Percentiles rank a stretch among this genome's conserved stretches.
phyloP scores from a whole-genome alignment of 1,284 basidiomycete species.

The Pascua guehoae region DNA sequence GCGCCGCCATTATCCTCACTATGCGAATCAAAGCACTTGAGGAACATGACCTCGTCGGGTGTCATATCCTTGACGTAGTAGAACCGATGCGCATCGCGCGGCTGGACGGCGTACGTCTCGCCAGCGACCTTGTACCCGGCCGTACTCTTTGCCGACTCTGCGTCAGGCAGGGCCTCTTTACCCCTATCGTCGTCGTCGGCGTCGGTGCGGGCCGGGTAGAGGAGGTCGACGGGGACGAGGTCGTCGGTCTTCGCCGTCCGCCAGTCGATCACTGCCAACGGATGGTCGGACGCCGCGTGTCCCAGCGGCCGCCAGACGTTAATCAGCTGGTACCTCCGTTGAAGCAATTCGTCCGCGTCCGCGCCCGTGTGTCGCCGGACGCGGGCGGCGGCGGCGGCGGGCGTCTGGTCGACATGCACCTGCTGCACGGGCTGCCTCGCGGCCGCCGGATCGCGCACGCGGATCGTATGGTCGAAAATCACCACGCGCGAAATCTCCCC shows the following conservation, averaged over 20 bases:
- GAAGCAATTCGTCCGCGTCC: constrained; percentile 15
- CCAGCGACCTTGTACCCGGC: constrained; percentile 17
- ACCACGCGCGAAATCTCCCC: constrained; percentile 7
- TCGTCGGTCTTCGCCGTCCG: constrained; percentile 8
- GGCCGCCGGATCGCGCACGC: constrained; percentile 10
- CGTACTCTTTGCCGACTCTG: not conserved
- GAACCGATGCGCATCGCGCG: constrained; percentile 10
- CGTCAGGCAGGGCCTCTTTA: constrained; percentile 10
- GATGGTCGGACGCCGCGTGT: constrained; percentile 11
- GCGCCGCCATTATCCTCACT: constrained; percentile 8
- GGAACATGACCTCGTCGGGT: constrained; percentile 20
- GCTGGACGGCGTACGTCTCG: constrained; percentile 19
- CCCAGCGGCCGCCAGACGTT: constrained; percentile 22
- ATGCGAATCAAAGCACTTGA: constrained; percentile 20
- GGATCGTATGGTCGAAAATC: constrained; percentile 22
- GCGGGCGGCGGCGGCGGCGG: constrained; percentile 10
- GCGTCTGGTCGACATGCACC: constrained; percentile 23
- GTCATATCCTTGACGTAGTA: constrained; percentile 22
- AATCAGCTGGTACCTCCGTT: constrained; percentile 20
- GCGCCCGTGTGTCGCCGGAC: constrained; percentile 12
- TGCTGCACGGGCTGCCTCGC: constrained; percentile 16
- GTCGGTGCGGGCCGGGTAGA: constrained; percentile 11
- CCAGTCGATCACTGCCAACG: constrained; percentile 19
- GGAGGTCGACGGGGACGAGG: constrained; percentile 13
- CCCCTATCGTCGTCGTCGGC: constrained; percentile 15